phyloP scores from a whole-genome alignment of 2,329 filamentous ascomycete species.

The Pseudocercospora cruenta region DNA sequence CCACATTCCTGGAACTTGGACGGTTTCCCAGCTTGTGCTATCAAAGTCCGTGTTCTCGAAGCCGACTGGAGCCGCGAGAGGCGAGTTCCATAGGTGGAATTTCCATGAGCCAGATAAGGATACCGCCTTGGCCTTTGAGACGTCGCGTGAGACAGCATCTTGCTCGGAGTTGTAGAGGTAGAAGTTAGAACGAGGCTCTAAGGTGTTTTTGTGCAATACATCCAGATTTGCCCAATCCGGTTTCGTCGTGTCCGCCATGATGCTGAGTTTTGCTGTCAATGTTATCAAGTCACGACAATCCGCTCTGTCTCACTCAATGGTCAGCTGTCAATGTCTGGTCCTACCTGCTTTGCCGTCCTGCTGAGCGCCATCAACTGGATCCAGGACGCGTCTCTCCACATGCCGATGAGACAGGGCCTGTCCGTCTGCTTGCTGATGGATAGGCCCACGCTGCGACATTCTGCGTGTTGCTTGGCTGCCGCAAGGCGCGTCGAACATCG shows the following conservation, averaged over 20 bases:
- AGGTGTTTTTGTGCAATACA: conserved; percentile 63
- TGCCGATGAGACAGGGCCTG: not conserved
- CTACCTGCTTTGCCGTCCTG: not conserved
- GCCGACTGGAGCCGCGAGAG: conserved; percentile 41
- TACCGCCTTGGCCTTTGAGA: conserved; percentile 37
- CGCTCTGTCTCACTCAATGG: not conserved
- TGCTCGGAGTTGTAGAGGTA: conserved; percentile 55
- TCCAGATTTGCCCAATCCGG: conserved; percentile 66
- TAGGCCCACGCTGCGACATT: not conserved
- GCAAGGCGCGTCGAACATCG: not conserved
- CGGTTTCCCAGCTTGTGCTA: conserved; percentile 52
- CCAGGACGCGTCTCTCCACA: not conserved
- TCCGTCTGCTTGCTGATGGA: not conserved
- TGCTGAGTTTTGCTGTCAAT: not conserved
- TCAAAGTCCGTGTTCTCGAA: conserved; percentile 42
- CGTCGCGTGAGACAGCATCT: conserved; percentile 52
- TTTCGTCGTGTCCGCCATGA: conserved; percentile 16
- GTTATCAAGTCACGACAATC: not conserved
- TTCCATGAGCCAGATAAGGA: conserved; percentile 44
- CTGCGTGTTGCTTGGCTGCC: not conserved
- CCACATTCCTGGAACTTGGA: conserved; percentile 64
- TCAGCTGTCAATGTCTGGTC: not conserved
- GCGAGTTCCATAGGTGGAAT: conserved; percentile 43
- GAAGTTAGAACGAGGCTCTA: conserved; percentile 62
- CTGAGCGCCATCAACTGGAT: not conserved